Evolutionary conservation across 495 filamentous ascomycete genomes (phyloP).

Genomic region (Aspergillus sparsus): DNA sequence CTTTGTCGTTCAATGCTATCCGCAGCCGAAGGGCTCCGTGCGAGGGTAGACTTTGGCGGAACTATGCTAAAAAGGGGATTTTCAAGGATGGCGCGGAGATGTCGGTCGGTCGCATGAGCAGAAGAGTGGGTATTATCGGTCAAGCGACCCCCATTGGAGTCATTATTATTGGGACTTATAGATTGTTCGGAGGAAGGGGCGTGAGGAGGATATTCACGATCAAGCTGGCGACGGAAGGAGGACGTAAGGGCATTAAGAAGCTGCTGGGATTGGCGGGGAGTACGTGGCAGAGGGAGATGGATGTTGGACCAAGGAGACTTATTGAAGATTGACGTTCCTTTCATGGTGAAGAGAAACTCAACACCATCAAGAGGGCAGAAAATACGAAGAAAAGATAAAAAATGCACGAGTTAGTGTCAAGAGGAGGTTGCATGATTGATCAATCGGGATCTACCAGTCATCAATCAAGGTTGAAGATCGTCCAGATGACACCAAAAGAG

Average conservation of each 20-base stretch:
- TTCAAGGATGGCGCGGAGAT: conserved; percentile 66
- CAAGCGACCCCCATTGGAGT: background rate
- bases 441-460: background rate
- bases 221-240: conserved; percentile 76
- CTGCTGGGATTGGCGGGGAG: conserved; percentile 62
- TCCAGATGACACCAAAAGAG: background rate
- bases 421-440: background rate
- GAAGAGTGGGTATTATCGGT: conserved; percentile 32
- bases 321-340: conserved; percentile 36
- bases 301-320: conserved; percentile 61
- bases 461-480: background rate
- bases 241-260: conserved; percentile 68
- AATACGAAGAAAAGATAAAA: too few relatives aligned
- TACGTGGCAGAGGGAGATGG: conserved; percentile 69
- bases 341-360: conserved; percentile 38
- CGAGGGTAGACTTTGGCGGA: conserved; percentile 25
- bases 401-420: background rate
- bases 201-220: conserved; percentile 59
- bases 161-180: conserved; percentile 21
- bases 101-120: conserved; percentile 50
- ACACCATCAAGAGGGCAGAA: background rate
- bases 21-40: conserved; percentile 18
- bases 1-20: conserved; percentile 21
- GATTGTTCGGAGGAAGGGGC: conserved; percentile 28
- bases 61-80: conserved; percentile 60